Evolutionary conservation across 768 basidiomycete genomes (phyloP).

Genomic region (Leccinum variicolor): DNA sequence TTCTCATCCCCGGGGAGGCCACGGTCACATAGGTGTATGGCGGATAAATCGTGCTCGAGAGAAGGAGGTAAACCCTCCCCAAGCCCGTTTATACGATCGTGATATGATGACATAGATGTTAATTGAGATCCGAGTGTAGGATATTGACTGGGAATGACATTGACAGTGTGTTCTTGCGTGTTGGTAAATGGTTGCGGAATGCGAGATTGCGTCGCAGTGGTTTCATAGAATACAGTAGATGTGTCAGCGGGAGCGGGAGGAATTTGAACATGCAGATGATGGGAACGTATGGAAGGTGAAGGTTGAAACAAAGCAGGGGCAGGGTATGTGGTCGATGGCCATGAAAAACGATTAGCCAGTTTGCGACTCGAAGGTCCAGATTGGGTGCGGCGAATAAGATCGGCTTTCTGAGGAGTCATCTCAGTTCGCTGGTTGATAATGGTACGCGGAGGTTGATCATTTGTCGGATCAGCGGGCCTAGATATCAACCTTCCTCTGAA

Average conservation of each 20-base stretch:
- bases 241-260: constrained; percentile 36
- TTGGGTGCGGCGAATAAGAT: constrained; percentile 41
- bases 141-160: constrained; percentile 26
- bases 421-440: constrained; percentile 5
- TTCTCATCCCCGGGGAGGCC: constrained; percentile 8
- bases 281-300: constrained; percentile 27
- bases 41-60: constrained; percentile 22
- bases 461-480: constrained; percentile 6
- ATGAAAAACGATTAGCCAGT: constrained; percentile 34
- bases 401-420: constrained; percentile 32
- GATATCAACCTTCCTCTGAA: constrained; percentile 28
- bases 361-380: constrained; percentile 41
- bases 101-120: constrained; percentile 33
- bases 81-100: constrained; percentile 19
- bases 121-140: constrained; percentile 30
- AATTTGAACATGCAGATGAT: constrained; percentile 29
- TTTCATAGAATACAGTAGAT: constrained; percentile 69
- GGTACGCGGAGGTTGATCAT: constrained; percentile 2
- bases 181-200: constrained; percentile 17
- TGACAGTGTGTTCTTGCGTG: constrained; percentile 20
- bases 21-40: constrained; percentile 18
- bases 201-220: constrained; percentile 37
- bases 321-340: constrained; percentile 42
- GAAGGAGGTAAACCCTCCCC: constrained; percentile 11
- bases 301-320: constrained; percentile 51